Conservation (phyloP, 257 asterid species). For the Ophiorrhiza pumila region DNA sequence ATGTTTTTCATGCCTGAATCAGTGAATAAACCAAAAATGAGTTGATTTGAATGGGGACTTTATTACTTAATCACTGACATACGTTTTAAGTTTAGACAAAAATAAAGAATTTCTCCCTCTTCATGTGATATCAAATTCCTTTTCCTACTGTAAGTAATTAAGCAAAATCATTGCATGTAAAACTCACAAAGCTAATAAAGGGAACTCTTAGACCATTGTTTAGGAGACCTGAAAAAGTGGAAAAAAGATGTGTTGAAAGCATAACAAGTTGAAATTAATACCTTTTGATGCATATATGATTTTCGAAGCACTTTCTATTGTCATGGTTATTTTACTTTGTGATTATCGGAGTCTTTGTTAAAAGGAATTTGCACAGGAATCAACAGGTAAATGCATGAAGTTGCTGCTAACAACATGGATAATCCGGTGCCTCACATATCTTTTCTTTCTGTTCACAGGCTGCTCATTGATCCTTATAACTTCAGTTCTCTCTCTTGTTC, state of each 20-base stretch:
- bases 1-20: background rate
- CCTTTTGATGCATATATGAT: background rate
- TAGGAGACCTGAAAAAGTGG: background rate
- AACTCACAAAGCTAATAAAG: background rate
- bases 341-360: background rate
- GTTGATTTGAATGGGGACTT: background rate
- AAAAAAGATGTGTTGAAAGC: background rate
- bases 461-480: background rate
- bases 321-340: background rate
- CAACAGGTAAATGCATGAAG: background rate
- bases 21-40: background rate
- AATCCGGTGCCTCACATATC: background rate
- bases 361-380: background rate
- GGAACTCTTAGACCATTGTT: background rate
- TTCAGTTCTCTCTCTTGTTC: background rate
- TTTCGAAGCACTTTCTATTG: background rate
- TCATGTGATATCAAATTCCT: background rate
- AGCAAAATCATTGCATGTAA: background rate
- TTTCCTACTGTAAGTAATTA: background rate
- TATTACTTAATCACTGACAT: background rate
- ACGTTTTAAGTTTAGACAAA: background rate
- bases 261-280: background rate
- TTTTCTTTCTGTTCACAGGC: background rate
- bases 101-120: background rate
- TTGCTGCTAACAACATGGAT: background rate